phyloP scores from a whole-genome alignment of 169 alveolate genomes.

The Cryptosporidium meleagridis region DNA sequence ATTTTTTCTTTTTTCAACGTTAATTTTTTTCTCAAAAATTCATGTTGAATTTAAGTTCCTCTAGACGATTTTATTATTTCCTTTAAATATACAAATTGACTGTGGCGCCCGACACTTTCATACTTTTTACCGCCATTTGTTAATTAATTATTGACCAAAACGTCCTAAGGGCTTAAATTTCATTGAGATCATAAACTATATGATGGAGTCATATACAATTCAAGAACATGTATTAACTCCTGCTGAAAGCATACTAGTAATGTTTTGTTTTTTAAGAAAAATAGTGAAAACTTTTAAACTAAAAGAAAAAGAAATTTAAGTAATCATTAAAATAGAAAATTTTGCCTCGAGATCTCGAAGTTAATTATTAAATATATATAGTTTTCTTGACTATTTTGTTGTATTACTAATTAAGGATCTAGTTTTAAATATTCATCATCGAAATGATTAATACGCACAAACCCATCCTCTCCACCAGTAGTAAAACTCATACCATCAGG shows the following conservation, averaged over 20 bases:
- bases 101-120: neutral
- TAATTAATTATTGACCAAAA: neutral
- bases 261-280: too few species aligned
- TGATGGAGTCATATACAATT: too few species aligned
- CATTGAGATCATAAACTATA: neutral
- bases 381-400: neutral
- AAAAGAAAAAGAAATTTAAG: too few species aligned
- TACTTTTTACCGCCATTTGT: too few species aligned
- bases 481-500: conserved; percentile 94
- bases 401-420: conserved; percentile 34
- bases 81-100: neutral
- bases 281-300: neutral
- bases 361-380: conserved; percentile 28
- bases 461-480: conserved; percentile 96
- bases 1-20: neutral
- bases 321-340: neutral
- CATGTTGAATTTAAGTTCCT: neutral
- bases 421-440: conserved; percentile 89
- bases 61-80: neutral
- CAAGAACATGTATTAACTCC: too few species aligned
- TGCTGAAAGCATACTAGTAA: too few species aligned
- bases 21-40: neutral
- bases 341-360: neutral
- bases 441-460: conserved; percentile 91
- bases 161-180: neutral